Evolutionary conservation across 371 early-diverging fungal genomes (phyloP), one percentile per base, ranked within the genome.

Genomic region (Mucor velutinosus): DNA sequence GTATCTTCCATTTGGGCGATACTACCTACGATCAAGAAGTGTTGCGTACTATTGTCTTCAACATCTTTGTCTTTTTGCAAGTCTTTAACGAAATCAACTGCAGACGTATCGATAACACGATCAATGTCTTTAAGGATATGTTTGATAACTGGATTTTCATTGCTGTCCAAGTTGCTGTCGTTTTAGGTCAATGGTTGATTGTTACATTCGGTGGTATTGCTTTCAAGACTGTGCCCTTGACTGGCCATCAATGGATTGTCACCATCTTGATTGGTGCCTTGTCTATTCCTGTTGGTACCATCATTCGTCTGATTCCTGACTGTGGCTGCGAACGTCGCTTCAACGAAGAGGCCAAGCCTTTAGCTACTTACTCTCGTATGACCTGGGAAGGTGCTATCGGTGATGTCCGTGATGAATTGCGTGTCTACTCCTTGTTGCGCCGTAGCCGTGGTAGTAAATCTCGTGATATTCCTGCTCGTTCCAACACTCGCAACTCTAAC

Each of bases 61-160:
- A 99, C 78, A 78, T 91, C 15, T 99, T 99, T 84, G 95, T 98
- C 41, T 94, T 97, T 75, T 78, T 95, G 41, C 98, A 98, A 82
- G 80, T 98, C n/a, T 97, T 98, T 75, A 97, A 96, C 77, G 92
- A 92, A 71, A 83, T 94, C 81, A 94, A 93, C 80, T 93, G 92
- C 72, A 87, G 93, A 27, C 87, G 90, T 58, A 89, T 94, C 45
- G 92, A 90, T 67, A 81, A 81, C 60, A 78, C 88, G 27, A 65
- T 94, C 71, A 98, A 98, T 79, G 89, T 95, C 30, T 97, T 98
- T 85, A 81, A 82, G 69, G 87, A 89, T 67, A 83, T 97, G 43
- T 78, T 77, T 65, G 70, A 88, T 65, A 96, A 98, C 82, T 83
- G 80, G 74, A 82, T 88, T 58, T 98, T 97, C 73, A 72, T 92